Conservation (phyloP, 192 early-diverging fungal genomes). For the Rhizophlyctis rosea region DNA sequence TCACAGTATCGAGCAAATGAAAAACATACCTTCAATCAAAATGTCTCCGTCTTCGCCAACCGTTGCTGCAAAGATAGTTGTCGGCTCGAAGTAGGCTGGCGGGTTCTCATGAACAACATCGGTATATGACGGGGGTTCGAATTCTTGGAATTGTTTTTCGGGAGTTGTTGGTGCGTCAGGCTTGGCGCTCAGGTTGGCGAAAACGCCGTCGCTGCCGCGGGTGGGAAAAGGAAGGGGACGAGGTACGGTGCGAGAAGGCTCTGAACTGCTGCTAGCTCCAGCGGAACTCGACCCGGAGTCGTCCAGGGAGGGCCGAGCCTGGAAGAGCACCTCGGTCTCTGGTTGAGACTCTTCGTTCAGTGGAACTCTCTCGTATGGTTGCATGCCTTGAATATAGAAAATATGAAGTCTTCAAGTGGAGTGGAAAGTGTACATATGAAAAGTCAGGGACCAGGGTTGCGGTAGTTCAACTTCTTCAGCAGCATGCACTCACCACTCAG, state of each 20-base stretch:
- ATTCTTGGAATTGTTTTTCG: conserved; percentile 25
- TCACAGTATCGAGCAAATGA: neutral
- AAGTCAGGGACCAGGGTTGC: no score
- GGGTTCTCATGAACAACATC: conserved; percentile 34
- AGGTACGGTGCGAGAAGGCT: no score
- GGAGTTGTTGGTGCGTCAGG: conserved; percentile 1
- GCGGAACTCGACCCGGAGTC: no score
- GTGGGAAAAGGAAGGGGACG: neutral
- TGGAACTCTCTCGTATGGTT: no score
- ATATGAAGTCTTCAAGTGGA: no score
- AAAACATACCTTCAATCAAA: conserved; percentile 65
- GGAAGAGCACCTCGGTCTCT: neutral
- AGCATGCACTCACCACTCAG: no score
- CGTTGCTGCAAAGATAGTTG: conserved; percentile 64
- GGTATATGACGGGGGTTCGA: conserved; percentile 65
- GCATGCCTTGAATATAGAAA: no score
- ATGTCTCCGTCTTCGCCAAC: conserved; percentile 75
- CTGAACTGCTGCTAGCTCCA: no score
- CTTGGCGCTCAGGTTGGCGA: conserved; percentile 37
- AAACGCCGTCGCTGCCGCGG: conserved; percentile 45
- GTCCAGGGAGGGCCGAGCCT: neutral
- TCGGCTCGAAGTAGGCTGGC: conserved; percentile 71
- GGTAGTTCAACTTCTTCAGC: no score
- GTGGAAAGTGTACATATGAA: no score
- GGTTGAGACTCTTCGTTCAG: neutral